Percentiles rank a stretch among this genome's conserved stretches.
These are phyloP conservation scores for Neopestalotiopsis sp. DNA, from an alignment of 2,329 filamentous ascomycete species.

Conservation along the genomic window DNA sequence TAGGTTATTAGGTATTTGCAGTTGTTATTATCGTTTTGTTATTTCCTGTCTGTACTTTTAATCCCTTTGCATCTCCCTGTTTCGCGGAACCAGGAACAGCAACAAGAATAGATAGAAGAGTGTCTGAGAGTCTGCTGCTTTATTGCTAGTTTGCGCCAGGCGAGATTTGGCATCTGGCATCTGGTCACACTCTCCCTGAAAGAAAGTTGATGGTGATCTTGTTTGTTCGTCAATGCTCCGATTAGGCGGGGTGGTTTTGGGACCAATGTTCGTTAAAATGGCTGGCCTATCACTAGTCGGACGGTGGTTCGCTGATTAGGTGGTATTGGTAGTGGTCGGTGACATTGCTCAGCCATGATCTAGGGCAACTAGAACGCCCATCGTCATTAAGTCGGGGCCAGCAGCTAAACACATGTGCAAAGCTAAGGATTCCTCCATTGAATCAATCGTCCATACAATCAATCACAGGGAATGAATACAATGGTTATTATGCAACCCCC, in stretches of 20 bases:
- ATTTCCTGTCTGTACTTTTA: not conserved
- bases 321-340: constrained; percentile 8
- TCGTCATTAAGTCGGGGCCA: constrained; percentile 8
- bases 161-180: too few relatives aligned
- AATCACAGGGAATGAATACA: not conserved
- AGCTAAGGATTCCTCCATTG: too few relatives aligned
- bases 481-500: not conserved
- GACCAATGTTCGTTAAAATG: not conserved
- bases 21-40: not conserved
- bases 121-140: too few relatives aligned
- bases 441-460: too few relatives aligned
- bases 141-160: too few relatives aligned
- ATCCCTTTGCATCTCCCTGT: too few relatives aligned
- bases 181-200: too few relatives aligned
- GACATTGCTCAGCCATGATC: constrained; percentile 1
- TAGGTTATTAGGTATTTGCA: too few relatives aligned
- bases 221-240: constrained; percentile 1
- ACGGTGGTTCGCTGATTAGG: not conserved
- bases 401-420: not conserved
- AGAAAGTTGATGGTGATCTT: not conserved
- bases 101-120: too few relatives aligned
- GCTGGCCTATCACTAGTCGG: not conserved
- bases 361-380: not conserved
- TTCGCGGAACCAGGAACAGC: too few relatives aligned
- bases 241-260: not conserved